Percentiles rank a stretch among this genome's conserved stretches.
Evolutionary conservation across 2,329 filamentous ascomycete genomes (phyloP).

Genomic region (Trichocomaceae sp.): DNA sequence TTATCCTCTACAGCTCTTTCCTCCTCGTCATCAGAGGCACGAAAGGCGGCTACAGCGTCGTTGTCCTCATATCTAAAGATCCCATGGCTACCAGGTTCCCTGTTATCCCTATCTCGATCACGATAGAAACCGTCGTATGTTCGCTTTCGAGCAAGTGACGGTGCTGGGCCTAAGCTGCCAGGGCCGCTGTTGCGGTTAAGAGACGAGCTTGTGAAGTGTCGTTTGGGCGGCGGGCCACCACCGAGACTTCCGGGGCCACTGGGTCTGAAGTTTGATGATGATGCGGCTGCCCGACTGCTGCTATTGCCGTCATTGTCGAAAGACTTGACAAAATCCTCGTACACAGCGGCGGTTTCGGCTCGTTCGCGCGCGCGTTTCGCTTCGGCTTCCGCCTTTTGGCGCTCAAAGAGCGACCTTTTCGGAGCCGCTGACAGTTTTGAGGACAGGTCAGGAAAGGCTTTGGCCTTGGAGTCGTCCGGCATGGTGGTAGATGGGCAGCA

Average conservation of each 20-base stretch:
- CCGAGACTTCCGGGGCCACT: constrained; percentile 26
- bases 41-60: constrained; percentile 37
- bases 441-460: constrained; percentile 62
- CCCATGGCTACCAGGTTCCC: constrained; percentile 22
- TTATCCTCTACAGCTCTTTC: constrained; percentile 35
- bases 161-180: constrained; percentile 41
- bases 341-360: constrained; percentile 78
- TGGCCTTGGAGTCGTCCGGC: constrained; percentile 34
- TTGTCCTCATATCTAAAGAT: constrained; percentile 37
- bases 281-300: constrained; percentile 15
- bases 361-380: constrained; percentile 78
- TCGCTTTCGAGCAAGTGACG: constrained; percentile 38
- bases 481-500: constrained; percentile 19
- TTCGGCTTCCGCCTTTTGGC: constrained; percentile 81
- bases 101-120: constrained; percentile 34
- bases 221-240: constrained; percentile 42
- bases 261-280: constrained; percentile 17
- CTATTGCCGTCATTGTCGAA: constrained; percentile 41
- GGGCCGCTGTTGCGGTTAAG: constrained; percentile 42
- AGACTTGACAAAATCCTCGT: constrained; percentile 79
- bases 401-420: constrained; percentile 83
- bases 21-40: constrained; percentile 40
- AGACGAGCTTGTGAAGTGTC: constrained; percentile 53
- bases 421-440: constrained; percentile 71
- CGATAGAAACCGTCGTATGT: constrained; percentile 37